phyloP scores from a whole-genome alignment of 1,284 basidiomycete genomes.

The Trichosporon sp. region DNA sequence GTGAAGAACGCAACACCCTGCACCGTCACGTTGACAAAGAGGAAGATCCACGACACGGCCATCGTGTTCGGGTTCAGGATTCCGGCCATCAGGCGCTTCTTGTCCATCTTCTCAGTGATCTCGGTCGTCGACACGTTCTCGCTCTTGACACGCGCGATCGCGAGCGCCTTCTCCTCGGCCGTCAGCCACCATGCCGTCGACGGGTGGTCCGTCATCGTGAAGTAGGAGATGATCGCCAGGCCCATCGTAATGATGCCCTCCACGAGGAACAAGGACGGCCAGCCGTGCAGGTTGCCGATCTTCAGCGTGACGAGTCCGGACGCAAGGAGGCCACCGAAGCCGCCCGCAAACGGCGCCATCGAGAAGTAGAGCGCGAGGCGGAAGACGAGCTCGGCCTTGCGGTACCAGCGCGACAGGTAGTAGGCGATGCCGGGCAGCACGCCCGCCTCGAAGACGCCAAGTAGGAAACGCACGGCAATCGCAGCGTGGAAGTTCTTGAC shows the following conservation, averaged over 20 bases:
- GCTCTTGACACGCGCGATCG: conserved; percentile 25
- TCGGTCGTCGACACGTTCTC: conserved; percentile 29
- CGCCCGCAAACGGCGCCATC: conserved; percentile 14
- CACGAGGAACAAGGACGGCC: conserved; percentile 28
- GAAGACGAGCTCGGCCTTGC: conserved; percentile 20
- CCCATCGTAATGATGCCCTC: conserved; percentile 40
- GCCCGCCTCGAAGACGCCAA: conserved; percentile 38
- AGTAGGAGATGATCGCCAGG: conserved; percentile 23
- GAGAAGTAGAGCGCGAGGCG: conserved; percentile 18
- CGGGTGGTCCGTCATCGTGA: conserved; percentile 30
- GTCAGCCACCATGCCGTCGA: conserved; percentile 26
- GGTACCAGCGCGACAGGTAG: conserved; percentile 28
- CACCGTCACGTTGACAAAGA: conserved; percentile 45
- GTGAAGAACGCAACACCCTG: conserved; percentile 34
- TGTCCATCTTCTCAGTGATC: conserved; percentile 14
- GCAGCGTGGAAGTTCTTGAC: conserved; percentile 21
- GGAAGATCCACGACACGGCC: conserved; percentile 39
- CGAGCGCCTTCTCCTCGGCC: conserved; percentile 26
- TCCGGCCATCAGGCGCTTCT: conserved; percentile 9
- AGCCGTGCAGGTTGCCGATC: conserved; percentile 23
- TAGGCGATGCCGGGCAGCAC: conserved; percentile 37
- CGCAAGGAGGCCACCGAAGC: conserved; percentile 25
- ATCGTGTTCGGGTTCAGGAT: conserved; percentile 29
- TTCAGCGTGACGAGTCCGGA: conserved; percentile 20
- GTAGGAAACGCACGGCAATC: conserved; percentile 24